Evolutionary conservation across 2,329 filamentous ascomycete genomes (phyloP).

Genomic region (Sarocladiaceae sp.): DNA sequence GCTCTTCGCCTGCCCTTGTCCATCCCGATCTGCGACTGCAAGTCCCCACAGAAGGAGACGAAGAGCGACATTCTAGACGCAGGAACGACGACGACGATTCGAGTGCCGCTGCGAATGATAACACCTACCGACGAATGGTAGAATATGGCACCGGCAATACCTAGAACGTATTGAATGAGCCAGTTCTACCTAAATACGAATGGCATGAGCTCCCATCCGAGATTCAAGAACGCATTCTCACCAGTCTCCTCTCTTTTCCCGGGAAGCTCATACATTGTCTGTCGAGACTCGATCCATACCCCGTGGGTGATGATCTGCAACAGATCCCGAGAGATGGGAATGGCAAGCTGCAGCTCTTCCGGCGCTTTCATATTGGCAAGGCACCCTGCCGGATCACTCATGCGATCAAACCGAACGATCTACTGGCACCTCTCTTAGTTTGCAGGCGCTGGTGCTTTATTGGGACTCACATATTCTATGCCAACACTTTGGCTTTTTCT

Average conservation of each 20-base stretch:
- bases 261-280: slow-evolving; percentile 33
- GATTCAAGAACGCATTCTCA: no score
- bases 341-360: slow-evolving; percentile 19
- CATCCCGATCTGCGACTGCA: not conserved
- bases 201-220: no score
- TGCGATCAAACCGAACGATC: slow-evolving; percentile 25
- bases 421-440: slow-evolving; percentile 33
- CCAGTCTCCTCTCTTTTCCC: slow-evolving; percentile 28
- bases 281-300: slow-evolving; percentile 35
- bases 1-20: not conserved
- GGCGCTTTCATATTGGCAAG: slow-evolving; percentile 33
- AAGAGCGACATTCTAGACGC: no score
- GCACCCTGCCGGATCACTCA: slow-evolving; percentile 24
- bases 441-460: slow-evolving; percentile 33
- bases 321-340: slow-evolving; percentile 12
- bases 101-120: no score
- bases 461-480: slow-evolving; percentile 39
- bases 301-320: no score
- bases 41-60: not conserved
- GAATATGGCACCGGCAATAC: no score
- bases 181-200: no score
- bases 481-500: slow-evolving; percentile 47
- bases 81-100: no score
- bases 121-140: no score
- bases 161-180: no score